phyloP scores from a whole-genome alignment of 805 yeast species.

The Lipomyces japonicus region DNA sequence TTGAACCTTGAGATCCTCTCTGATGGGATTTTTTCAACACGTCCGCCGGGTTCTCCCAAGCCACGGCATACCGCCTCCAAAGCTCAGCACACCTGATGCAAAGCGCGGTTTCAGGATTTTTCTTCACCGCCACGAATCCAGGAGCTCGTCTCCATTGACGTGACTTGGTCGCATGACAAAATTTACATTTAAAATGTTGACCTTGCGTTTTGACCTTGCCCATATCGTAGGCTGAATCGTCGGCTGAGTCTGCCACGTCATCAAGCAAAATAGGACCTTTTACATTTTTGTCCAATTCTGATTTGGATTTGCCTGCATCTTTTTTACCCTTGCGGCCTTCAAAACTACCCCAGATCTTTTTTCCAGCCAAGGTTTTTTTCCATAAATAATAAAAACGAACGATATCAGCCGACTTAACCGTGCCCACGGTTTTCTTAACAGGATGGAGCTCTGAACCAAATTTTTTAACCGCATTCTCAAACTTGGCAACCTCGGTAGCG shows the following conservation, averaged over 20 bases:
- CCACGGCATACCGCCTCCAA: constrained; percentile 86
- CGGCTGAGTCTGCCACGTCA: constrained; percentile 58
- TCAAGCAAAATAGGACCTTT: constrained; percentile 37
- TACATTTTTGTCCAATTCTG: constrained; percentile 31
- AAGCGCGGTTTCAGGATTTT: constrained; percentile 50
- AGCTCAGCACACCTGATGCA: constrained; percentile 84
- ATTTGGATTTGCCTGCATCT: constrained; percentile 37
- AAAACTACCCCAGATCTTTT: constrained; percentile 74
- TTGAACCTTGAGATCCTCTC: constrained; percentile 50
- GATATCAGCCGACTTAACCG: constrained; percentile 71
- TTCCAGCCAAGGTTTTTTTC: constrained; percentile 82
- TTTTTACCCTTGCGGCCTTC: constrained; percentile 67
- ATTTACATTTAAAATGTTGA: constrained; percentile 59
- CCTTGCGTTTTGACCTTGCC: constrained; percentile 45
- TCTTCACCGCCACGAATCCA: constrained; percentile 48
- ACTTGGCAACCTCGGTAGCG: constrained; percentile 56
- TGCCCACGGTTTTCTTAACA: constrained; percentile 64
- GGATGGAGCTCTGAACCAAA: constrained; percentile 78
- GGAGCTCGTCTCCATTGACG: constrained; percentile 69
- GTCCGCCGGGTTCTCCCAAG: constrained; percentile 77
- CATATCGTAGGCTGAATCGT: constrained; percentile 67
- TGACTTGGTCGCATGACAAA: constrained; percentile 58
- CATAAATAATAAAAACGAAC: constrained; percentile 86
- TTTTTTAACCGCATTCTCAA: constrained; percentile 69
- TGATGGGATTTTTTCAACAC: constrained; percentile 47